Base-by-base conservation (phyloP, 306 rosid genomes). In the Senna tora region DNA sequence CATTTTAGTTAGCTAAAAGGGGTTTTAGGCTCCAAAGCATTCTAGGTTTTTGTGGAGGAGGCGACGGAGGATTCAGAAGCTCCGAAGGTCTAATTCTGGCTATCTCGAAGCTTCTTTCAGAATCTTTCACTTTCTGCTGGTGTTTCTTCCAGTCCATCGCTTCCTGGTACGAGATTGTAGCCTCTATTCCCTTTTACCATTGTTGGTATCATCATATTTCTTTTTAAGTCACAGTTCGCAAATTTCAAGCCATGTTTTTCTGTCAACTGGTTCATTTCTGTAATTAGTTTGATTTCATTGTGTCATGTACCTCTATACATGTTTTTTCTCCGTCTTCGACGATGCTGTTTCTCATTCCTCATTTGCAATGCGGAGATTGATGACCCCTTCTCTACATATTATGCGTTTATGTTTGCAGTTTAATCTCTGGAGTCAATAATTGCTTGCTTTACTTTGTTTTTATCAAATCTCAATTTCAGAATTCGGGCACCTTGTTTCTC, bases 381-480 rank as follows among this genome's bases (percentile, higher is more conserved):
- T 39, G 20, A 9, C 1, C 14, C 45, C 46, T 7, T 59, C 65
- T 15, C 65, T 58, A 4, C 45, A 16, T 33, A 4, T 7, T n/a
- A n/a, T 9, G 41, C 17, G 30, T 60, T 60, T 12, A 8, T 33
- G 16, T 59, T 5, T 34, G 16, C 1, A 43, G 49, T 43, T 43
- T 59, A 9, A 58, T 15, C 21, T 58, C 0, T 36, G 65, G 43
- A 7, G 12, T 36, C 16, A 60, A 60, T 59, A 16, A 8, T 60
- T 36, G 8, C 9, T 16, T 1, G 0, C 16, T 60, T 62, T 28
- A 50, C n/a, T 5, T 9, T 13, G 13, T 17, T 60, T 20, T 38
- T 28, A 25, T 25, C 54, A 19, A 38, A 36, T 61, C 39, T 60
- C 9, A 36, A 6, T 78, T 85, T 67, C 91, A 85, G 91, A 82